Base-by-base conservation (phyloP, 208 protist genomes). In the Leishmania arabica region DNA sequence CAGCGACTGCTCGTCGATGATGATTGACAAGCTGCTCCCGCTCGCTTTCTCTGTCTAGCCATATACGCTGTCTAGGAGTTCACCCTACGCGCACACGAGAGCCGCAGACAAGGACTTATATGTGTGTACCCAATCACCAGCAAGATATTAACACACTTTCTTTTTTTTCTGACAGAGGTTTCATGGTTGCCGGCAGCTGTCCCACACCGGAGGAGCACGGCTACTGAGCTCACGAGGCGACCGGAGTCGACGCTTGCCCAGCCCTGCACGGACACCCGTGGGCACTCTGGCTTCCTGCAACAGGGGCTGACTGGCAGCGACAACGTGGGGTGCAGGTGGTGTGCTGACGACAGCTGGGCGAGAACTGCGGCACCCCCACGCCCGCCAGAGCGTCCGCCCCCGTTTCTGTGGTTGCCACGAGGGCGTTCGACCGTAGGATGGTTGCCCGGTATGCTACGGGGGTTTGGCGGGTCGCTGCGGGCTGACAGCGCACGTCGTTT, bases 1-100 rank as follows among this genome's bases (percentile, higher is more conserved):
- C 91, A 98, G 80, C 82, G 84, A 15, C 34, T 91, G 2, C 82
- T 97, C 19, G 40, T 96, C 19, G 91, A 86, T 0, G 92, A 95
- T 75, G 91, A 95, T 64, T 96, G 89, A 76, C 34, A 15, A 53
- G 65, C 47, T 0, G 27, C 24, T 27, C 64, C 24, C 6, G 37
- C 13, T 85, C 19, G 47, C 34, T 31, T 49, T 73, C 40, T 82
- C 21, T 40, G 37, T 27, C 68, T 47, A 11, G 58, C 37, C 51
- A 21, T 11, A 6, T 53, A 3, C 62, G n/a, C 56, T 73, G 8
- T 7, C 9, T 13, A 27, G 4, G 54, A 54, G 17, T 2, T 54
- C 51, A 17, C 51, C 51, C 15, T 64, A 68, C 68, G 62, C 60
- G 37, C 62, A 53, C n/a, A 11, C 3, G 40, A 27, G 42, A 73